Evolutionary conservation across 352 stramenopile genomes (phyloP).

Genomic region (Thalassiosira pacifica): DNA sequence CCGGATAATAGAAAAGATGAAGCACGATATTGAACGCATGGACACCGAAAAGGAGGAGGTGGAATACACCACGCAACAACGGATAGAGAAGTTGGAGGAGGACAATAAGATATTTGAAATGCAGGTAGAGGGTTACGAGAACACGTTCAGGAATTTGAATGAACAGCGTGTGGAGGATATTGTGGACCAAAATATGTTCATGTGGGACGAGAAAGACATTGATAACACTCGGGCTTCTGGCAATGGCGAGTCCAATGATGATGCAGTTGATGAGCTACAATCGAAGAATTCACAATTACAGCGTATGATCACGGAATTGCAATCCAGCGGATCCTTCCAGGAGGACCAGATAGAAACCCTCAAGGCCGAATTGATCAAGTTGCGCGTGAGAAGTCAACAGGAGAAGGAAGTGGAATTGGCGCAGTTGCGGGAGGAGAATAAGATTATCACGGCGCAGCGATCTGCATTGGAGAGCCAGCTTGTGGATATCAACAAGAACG

Average conservation of each 20-base stretch:
- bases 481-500: slow-evolving; percentile 60
- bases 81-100: slow-evolving; percentile 38
- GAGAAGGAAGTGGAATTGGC: slow-evolving; percentile 50
- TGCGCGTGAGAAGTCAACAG: slow-evolving; percentile 46
- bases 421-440: slow-evolving; percentile 44
- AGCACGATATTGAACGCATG: slow-evolving; percentile 50
- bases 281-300: slow-evolving; percentile 29
- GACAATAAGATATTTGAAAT: slow-evolving; percentile 40
- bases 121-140: slow-evolving; percentile 47
- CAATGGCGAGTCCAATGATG: slow-evolving; percentile 9
- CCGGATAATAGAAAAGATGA: slow-evolving; percentile 53
- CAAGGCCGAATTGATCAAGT: slow-evolving; percentile 50
- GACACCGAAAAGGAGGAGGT: slow-evolving; percentile 47
- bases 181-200: slow-evolving; percentile 24
- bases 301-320: slow-evolving; percentile 40
- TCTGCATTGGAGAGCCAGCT: slow-evolving; percentile 55
- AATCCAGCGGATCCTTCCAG: slow-evolving; percentile 41
- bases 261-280: slow-evolving; percentile 23
- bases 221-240: too few relatives aligned
- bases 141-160: slow-evolving; percentile 43
- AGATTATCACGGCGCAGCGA: slow-evolving; percentile 48
- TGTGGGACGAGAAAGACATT: slow-evolving; percentile 30
- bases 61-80: not conserved
- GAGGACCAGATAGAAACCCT: slow-evolving; percentile 62
- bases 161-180: slow-evolving; percentile 42